These are phyloP conservation scores for Penicillium sp. DNA, from an alignment of 2,329 filamentous ascomycete species.

Conservation along the genomic window DNA sequence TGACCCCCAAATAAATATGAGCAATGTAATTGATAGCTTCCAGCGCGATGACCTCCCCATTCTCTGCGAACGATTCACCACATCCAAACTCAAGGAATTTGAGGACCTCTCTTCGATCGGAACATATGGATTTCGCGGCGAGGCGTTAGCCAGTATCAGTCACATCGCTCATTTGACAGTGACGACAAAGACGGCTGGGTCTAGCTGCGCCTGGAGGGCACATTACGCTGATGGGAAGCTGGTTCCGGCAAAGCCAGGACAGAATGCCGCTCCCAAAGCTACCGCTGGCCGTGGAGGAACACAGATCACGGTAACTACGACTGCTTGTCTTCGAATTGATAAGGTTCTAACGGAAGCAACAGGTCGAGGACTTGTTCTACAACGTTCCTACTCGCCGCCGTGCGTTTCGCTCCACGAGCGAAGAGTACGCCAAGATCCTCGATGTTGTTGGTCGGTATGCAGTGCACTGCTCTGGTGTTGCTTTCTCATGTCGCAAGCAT, in stretches of 20 bases:
- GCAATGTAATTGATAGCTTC: constrained; percentile 9
- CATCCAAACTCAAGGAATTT: constrained; percentile 89
- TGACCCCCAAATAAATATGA: not conserved
- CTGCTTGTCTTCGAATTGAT: not conserved
- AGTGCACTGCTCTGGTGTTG: constrained; percentile 85
- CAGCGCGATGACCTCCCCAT: constrained; percentile 89
- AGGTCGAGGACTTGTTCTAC: constrained; percentile 94
- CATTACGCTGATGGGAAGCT: constrained; percentile 82
- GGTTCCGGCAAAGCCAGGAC: constrained; percentile 79
- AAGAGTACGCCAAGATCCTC: constrained; percentile 97
- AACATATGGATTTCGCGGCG: constrained; percentile 96
- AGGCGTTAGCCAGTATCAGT: constrained; percentile 94
- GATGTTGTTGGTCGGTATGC: constrained; percentile 93
- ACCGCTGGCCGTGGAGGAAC: constrained; percentile 86
- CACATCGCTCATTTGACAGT: constrained; percentile 95
- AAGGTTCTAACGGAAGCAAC: constrained; percentile 1
- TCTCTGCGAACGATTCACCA: constrained; percentile 93
- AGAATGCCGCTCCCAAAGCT: constrained; percentile 79
- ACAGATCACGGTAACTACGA: constrained; percentile 70
- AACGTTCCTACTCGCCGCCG: constrained; percentile 84
- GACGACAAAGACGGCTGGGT: constrained; percentile 88
- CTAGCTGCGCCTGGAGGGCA: constrained; percentile 84
- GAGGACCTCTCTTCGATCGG: constrained; percentile 87
- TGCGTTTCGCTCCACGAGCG: constrained; percentile 86
- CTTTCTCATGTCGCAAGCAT: constrained; percentile 95